phyloP scores from a whole-genome alignment of 176 grass and related monocot species.

The Puya raimondii region DNA sequence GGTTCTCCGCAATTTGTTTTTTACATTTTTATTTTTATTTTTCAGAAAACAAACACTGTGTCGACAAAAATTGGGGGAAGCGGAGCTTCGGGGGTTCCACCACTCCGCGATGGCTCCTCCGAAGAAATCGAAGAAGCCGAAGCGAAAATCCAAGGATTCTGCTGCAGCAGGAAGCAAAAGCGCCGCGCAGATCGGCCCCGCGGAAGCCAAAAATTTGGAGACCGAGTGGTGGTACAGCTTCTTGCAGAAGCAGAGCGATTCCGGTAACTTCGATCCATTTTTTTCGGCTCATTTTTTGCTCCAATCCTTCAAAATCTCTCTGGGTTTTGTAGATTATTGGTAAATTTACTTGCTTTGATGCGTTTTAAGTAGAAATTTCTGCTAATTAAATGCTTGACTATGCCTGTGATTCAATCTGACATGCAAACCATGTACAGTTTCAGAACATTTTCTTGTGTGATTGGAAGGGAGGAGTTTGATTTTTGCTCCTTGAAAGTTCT shows the following conservation, averaged over 20 bases:
- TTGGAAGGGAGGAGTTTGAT: no score
- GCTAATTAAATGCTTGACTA: no score
- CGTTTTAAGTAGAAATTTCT: no score
- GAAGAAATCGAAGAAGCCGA: slow-evolving; percentile 75
- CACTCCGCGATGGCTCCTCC: slow-evolving; percentile 30
- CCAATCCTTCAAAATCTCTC: not conserved
- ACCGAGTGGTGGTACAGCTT: slow-evolving; percentile 96
- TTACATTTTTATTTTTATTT: no score
- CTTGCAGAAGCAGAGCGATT: slow-evolving; percentile 46
- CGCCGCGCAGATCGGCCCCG: slow-evolving; percentile 25
- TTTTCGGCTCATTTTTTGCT: not conserved
- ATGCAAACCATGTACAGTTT: no score
- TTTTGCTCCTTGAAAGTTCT: no score
- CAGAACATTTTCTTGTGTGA: no score
- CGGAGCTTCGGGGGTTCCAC: not conserved
- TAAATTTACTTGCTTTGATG: not conserved
- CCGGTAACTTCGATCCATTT: slow-evolving; percentile 15
- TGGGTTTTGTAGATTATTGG: not conserved
- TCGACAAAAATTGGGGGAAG: not conserved
- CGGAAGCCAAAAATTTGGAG: slow-evolving; percentile 55
- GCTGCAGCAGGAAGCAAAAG: slow-evolving; percentile 31
- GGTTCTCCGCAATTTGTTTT: no score
- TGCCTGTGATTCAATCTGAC: no score
- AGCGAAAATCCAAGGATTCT: slow-evolving; percentile 59
- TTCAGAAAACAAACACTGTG: no score